These are phyloP conservation scores for Aspergillus niger DNA, from an alignment of 2,329 filamentous ascomycete genomes.

Conservation along the genomic window DNA sequence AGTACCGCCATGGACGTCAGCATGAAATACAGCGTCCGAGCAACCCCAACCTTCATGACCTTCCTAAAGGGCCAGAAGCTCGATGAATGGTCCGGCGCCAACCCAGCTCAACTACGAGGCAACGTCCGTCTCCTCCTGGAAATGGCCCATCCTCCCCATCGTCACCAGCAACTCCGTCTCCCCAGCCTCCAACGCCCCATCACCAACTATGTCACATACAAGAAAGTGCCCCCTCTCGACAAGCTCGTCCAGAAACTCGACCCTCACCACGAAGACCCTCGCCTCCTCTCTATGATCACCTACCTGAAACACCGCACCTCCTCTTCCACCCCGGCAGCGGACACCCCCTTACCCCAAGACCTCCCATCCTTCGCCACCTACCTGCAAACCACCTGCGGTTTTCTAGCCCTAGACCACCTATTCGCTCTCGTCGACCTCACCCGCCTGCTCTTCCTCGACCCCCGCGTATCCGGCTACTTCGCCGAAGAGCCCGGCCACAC, in stretches of 20 bases:
- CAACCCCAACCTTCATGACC: slow-evolving; percentile 87
- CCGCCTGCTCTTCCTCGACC: slow-evolving; percentile 73
- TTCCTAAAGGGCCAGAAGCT: slow-evolving; percentile 75
- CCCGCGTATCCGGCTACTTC: slow-evolving; percentile 77
- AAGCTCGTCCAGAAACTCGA: slow-evolving; percentile 83
- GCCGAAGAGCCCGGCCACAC: slow-evolving; percentile 66
- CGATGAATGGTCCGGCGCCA: slow-evolving; percentile 78
- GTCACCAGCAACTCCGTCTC: slow-evolving; percentile 70
- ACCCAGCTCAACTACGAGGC: slow-evolving; percentile 65
- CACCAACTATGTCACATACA: slow-evolving; percentile 70
- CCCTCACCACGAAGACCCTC: slow-evolving; percentile 55
- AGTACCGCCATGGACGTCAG: slow-evolving; percentile 66
- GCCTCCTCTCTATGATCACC: slow-evolving; percentile 64
- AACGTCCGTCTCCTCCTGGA: slow-evolving; percentile 74
- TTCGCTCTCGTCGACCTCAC: slow-evolving; percentile 88
- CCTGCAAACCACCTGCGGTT: slow-evolving; percentile 57
- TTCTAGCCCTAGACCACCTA: slow-evolving; percentile 64
- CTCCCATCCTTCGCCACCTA: slow-evolving; percentile 66
- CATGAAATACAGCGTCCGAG: slow-evolving; percentile 66
- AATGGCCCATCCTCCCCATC: slow-evolving; percentile 74
- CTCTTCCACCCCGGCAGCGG: slow-evolving; percentile 57
- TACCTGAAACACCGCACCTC: slow-evolving; percentile 65
- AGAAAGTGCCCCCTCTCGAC: slow-evolving; percentile 76
- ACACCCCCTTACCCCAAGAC: slow-evolving; percentile 71
- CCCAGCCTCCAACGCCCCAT: slow-evolving; percentile 68